These are phyloP conservation scores for Cystobasidium sp. DNA, from an alignment of 1,284 basidiomycete species.

Conservation along the genomic window DNA sequence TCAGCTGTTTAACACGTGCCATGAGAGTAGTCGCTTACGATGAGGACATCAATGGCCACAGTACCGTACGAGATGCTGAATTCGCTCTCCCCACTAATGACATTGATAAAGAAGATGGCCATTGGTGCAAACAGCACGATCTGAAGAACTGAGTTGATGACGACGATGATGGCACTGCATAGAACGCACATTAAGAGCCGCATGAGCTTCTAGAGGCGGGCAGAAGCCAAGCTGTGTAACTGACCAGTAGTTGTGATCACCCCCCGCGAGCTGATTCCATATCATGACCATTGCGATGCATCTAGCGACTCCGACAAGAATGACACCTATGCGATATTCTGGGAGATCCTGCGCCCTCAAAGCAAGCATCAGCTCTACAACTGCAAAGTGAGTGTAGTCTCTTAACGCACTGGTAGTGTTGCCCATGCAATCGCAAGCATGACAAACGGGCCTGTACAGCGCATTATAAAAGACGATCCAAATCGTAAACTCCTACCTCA, in stretches of 20 bases:
- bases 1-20: neutral
- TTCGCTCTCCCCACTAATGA: constrained; percentile 64
- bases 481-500: neutral
- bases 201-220: neutral
- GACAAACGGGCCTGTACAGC: constrained; percentile 56
- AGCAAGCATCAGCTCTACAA: neutral
- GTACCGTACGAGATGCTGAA: constrained; percentile 69
- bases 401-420: constrained; percentile 67
- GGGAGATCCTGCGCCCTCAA: constrained; percentile 9
- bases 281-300: constrained; percentile 65
- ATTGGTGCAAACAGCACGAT: constrained; percentile 54
- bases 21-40: constrained; percentile 58
- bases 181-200: neutral
- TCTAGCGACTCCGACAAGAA: constrained; percentile 66
- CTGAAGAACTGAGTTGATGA: constrained; percentile 61
- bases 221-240: neutral
- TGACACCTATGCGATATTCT: constrained; percentile 60
- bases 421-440: constrained; percentile 87
- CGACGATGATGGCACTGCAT: constrained; percentile 68
- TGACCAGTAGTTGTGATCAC: constrained; percentile 67
- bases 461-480: constrained; percentile 48
- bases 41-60: constrained; percentile 72
- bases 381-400: neutral
- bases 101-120: constrained; percentile 74
- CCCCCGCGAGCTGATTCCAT: constrained; percentile 78